Evolutionary conservation across 148 eudicot genomes (phyloP).

Genomic region (Fagopyrum esculentum): DNA sequence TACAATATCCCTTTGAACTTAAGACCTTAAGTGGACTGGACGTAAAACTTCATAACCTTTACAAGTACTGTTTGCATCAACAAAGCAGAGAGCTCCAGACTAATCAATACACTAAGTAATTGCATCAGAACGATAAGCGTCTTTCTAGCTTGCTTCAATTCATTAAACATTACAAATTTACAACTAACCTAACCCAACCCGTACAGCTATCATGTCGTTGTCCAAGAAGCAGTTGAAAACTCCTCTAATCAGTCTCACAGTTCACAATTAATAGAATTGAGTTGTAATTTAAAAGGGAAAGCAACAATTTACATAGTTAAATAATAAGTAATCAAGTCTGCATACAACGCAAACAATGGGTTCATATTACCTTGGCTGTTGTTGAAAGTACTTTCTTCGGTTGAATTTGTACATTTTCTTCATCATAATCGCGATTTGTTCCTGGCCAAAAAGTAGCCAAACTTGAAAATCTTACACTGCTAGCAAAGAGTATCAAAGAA

Average conservation of each 20-base stretch:
- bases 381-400: conserved; percentile 19
- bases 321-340: background rate
- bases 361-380: background rate
- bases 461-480: background rate
- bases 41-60: background rate
- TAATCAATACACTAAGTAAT: background rate
- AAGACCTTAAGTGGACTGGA: background rate
- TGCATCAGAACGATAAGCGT: background rate
- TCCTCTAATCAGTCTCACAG: background rate
- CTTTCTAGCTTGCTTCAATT: background rate
- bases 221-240: background rate
- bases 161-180: background rate
- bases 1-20: conserved; percentile 6
- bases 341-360: background rate
- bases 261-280: background rate
- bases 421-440: conserved; percentile 13
- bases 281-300: background rate
- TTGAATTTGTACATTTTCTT: conserved; percentile 23
- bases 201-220: background rate
- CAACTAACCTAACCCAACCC: conserved; percentile 3
- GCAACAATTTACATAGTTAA: background rate
- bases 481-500: background rate
- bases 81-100: background rate
- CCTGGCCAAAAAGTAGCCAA: conserved; percentile 25
- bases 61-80: conserved; percentile 4